Base-by-base conservation (phyloP, 192 early-diverging fungal species). In the Coemansia sp. region DNA sequence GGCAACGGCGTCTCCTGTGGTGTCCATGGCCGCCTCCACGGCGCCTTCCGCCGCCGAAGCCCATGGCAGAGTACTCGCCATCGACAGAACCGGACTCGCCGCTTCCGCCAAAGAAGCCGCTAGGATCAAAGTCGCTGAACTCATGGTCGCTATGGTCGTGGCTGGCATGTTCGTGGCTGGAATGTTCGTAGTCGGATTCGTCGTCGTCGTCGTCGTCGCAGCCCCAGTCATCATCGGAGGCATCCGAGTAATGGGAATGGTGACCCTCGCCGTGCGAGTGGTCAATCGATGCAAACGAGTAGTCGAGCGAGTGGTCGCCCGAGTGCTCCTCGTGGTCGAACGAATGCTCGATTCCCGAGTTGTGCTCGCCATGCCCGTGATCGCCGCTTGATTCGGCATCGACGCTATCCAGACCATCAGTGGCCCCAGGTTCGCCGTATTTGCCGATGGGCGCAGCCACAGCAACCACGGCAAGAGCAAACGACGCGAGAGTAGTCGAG, bases 381-480 rank as follows among this genome's bases (percentile, higher is more conserved):
- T 9, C 22, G 49, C 10, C 11, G 20, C 22, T 25, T 13, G 49
- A 1, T 15, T 52, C 22, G 23, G 9, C 22, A 1, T 25, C 23
- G 9, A 20, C 23, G 49, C 49, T 52, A 9, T 52, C 49, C 49
- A 52, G 49, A 25, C 22, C 23, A 0, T 52, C 49, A 22, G 49
- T 23, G 5, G 9, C 49, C 23, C 23, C 11, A 20, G 9, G 25
- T 14, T 14, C 49, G 20, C 49, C 23, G 10, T 29, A 9, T 5
- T 42, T 49, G 33, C 52, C 35, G 17, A 68, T 54, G 9, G 66
- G 66, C 6, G 59, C 45, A 4, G 66, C 59, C 14, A 45, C 50
- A 38, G 59, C 48, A 41, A 61, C 38, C 35, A 59, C 19, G 22
- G 66, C 66, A 34, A 68, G 55, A 2, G 33, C 55, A 57, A 57